Base-by-base conservation (phyloP, 2,329 filamentous ascomycete genomes). In the Chrysoporthe deuterocubensis region DNA sequence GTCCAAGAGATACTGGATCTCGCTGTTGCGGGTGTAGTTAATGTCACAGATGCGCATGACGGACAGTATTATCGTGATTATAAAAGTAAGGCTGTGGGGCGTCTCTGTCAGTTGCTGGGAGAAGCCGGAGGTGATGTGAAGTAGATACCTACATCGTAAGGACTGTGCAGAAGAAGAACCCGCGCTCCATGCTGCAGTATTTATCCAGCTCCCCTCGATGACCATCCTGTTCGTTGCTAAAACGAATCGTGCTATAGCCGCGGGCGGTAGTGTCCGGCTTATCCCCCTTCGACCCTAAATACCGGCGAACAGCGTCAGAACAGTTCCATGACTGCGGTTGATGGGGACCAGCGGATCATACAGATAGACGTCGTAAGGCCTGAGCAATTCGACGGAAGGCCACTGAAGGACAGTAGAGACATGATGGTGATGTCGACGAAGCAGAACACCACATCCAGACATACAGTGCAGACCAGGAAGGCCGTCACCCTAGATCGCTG, bases 351-450 rank as follows among this genome's bases (percentile, higher is more conserved):
- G 34, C 14, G 16, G 16, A 14, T 37, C n/a, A 58, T 52, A 60
- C 58, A 54, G 14, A 58, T 62, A 40, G 52, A 66, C 69, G 63
- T 68, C 37, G 76, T 77, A 54, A 81, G 66, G 40, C 78, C 78
- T 26, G 68, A 71, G 43, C 79, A 81, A 63, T 79, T 73, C 0
- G 71, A 66, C 0, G 79, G 79, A 2, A 80, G 71, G 7, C 79
- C 79, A 2, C 73, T 70, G 9, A 71, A 71, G 43, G 78, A 75
- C 6, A 81, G 72, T 4, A 80, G 57, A 3, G 76, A 76, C 60
- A 81, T 73, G 37, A 78, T 74, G 16, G 71, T 77, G 34, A 81
- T 71, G 61, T 72, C 71, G 40, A 77, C 44, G 32, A 73, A 76
- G 54, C 71, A 75, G 52, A 78, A 73, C 7, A 77, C 4, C 7